These are phyloP conservation scores for Trichoderma gracile DNA, from an alignment of 2,329 filamentous ascomycete genomes.

Conservation along the genomic window DNA sequence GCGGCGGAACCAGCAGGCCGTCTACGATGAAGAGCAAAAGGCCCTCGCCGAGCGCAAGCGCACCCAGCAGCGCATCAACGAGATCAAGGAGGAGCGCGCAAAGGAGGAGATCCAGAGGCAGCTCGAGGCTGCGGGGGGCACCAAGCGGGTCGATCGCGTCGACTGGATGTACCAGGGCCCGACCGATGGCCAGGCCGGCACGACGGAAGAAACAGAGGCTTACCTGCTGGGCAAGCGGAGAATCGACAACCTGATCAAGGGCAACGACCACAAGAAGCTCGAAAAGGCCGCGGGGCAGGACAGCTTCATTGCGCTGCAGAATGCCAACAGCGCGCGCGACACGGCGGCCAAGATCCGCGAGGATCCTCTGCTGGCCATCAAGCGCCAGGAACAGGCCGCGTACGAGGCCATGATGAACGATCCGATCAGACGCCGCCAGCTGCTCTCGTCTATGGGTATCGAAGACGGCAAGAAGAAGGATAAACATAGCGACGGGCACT, in stretches of 20 bases:
- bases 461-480: slow-evolving; percentile 49
- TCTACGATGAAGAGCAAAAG: slow-evolving; percentile 89
- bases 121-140: slow-evolving; percentile 84
- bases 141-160: slow-evolving; percentile 76
- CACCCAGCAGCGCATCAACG: slow-evolving; percentile 86
- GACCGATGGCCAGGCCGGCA: slow-evolving; percentile 71
- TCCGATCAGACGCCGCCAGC: slow-evolving; percentile 64
- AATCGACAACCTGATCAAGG: slow-evolving; percentile 80
- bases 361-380: slow-evolving; percentile 90
- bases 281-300: slow-evolving; percentile 71
- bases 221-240: slow-evolving; percentile 90
- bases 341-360: slow-evolving; percentile 83
- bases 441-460: slow-evolving; percentile 65
- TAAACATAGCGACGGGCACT: slow-evolving; percentile 36
- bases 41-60: slow-evolving; percentile 93
- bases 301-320: slow-evolving; percentile 61
- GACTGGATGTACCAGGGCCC: slow-evolving; percentile 99
- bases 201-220: slow-evolving; percentile 85
- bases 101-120: slow-evolving; percentile 89
- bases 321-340: slow-evolving; percentile 74
- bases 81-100: slow-evolving; percentile 89
- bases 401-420: slow-evolving; percentile 81
- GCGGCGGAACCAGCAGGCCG: slow-evolving; percentile 84
- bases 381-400: slow-evolving; percentile 82
- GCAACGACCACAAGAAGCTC: slow-evolving; percentile 75